Conservation (phyloP, 2,329 filamentous ascomycete species). For the Talaromyces sp. region DNA sequence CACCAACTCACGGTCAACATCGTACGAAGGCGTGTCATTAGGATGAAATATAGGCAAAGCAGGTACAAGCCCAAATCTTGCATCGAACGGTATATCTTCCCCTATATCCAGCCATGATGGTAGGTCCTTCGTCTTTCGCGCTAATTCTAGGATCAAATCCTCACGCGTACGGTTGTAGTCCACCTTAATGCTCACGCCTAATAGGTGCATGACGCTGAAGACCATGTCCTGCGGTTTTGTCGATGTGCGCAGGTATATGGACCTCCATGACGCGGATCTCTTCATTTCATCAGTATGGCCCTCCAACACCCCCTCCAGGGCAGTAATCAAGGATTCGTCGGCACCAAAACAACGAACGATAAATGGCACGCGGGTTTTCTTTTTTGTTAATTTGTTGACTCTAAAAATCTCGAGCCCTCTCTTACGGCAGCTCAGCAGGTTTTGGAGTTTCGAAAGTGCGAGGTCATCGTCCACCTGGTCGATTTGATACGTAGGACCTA, state of each 20-base stretch:
- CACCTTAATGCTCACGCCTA: constrained; percentile 8
- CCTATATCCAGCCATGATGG: constrained; percentile 14
- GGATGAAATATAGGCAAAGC: constrained; percentile 9
- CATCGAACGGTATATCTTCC: constrained; percentile 9
- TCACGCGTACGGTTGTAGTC: constrained; percentile 8
- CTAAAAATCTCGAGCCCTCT: not conserved
- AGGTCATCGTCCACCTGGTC: constrained; percentile 4
- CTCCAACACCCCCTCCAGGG: constrained; percentile 7
- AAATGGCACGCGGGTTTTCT: not conserved
- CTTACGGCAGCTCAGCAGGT: constrained; percentile 6
- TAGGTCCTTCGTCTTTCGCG: constrained; percentile 3
- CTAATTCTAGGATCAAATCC: constrained; percentile 8
- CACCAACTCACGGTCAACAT: not conserved
- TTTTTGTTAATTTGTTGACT: constrained; percentile 6
- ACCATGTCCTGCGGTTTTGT: constrained; percentile 13
- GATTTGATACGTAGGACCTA: not conserved
- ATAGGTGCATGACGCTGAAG: constrained; percentile 13
- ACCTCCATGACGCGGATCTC: constrained; percentile 10
- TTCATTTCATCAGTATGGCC: constrained; percentile 10
- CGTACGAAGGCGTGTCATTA: constrained; percentile 12
- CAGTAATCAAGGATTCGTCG: constrained; percentile 9
- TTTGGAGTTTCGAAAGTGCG: constrained; percentile 8
- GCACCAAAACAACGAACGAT: constrained; percentile 9
- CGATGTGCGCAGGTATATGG: constrained; percentile 8
- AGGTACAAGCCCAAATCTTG: constrained; percentile 11